Conservation (phyloP, 495 filamentous ascomycete genomes). For the Podospora sp. region DNA sequence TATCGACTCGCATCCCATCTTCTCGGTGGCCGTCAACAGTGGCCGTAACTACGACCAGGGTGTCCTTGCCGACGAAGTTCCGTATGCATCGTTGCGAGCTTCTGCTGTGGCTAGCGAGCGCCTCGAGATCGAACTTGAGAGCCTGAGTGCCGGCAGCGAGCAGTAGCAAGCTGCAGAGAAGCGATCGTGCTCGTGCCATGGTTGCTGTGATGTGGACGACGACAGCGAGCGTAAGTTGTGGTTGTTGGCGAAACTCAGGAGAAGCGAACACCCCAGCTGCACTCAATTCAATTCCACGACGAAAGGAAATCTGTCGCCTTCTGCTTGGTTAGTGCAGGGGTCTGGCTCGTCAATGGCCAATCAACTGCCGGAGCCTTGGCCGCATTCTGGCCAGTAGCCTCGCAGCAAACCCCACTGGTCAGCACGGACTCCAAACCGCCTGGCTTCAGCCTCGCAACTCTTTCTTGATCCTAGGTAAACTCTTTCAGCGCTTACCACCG, state of each 20-base stretch:
- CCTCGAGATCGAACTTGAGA: conserved; percentile 90
- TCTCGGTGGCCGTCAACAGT: conserved; percentile 82
- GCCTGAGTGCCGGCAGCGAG: conserved; percentile 67
- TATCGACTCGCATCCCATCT: conserved; percentile 91
- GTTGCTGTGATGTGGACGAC: conserved; percentile 18
- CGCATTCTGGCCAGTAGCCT: conserved; percentile 18
- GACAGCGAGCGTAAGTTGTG: conserved; percentile 2
- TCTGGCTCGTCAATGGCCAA: conserved; percentile 23
- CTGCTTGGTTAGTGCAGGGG: conserved; percentile 27
- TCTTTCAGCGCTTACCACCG: conserved; percentile 6
- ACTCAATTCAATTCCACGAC: conserved; percentile 6
- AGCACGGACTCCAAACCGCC: conserved; percentile 12
- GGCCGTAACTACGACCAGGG: conserved; percentile 96
- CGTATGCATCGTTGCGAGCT: conserved; percentile 81
- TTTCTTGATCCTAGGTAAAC: conserved; percentile 11
- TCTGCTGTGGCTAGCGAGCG: conserved; percentile 61
- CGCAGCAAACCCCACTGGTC: conserved; percentile 16
- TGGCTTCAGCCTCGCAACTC: conserved; percentile 35
- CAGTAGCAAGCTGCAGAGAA: conserved; percentile 53
- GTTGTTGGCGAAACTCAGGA: conserved; percentile 13
- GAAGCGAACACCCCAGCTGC: conserved; percentile 13
- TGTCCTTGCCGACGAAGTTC: conserved; percentile 92
- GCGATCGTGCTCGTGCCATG: conserved; percentile 42
- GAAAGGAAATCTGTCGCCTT: conserved; percentile 42
- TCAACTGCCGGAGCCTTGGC: conserved; percentile 14